Evolutionary conservation across 2,329 filamentous ascomycete species (phyloP), one percentile per base, ranked within the genome.

Genomic region (Fusarium irregulare): DNA sequence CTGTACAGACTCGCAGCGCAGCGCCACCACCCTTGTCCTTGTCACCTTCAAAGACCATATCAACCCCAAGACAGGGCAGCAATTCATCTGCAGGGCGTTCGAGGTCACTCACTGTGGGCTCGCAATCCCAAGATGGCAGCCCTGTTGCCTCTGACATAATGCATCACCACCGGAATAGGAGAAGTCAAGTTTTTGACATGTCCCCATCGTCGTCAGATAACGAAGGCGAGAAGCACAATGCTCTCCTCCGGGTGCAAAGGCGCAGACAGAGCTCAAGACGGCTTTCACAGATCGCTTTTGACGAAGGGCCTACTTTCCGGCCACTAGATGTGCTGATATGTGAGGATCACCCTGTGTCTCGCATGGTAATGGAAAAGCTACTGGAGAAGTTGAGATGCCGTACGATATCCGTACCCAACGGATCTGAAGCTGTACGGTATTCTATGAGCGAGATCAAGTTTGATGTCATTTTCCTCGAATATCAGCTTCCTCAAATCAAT

Each of bases 121-220:
- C 96, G 16, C 93, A 97, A 79, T 98, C 96, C 14, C 93, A 97
- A 79, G 96, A 98, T 74, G 93, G 93, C 28, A 97, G 96, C 70
- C 88, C 91, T 9, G 86, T 93, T 18, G 83, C 88, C 10, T 85
- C 91, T 3, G 89, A 92, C 56, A 88, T 92, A 54, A 86, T 93
- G 57, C 88, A 91, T 45, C 88, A 90, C 53, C 94, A 98, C 76
- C 90, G 94, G 75, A 98, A 98, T 79, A 91, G 96, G 41, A 89
- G 94, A 73, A 98, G 95, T 77, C 96, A 98, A 76, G 92, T 98
- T 4, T 93, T 98, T 74, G 95, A 98, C 78, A 92, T 98, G 81
- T 99, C 96, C 4, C 96, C 96, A 5, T 98, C 96, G 0, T 98
- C 95, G 0, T 99, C 96, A 0, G 96, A 99, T 77, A 99, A 97